Evolutionary conservation across 345 rosid genomes (phyloP).

Genomic region (Durio zibethinus): DNA sequence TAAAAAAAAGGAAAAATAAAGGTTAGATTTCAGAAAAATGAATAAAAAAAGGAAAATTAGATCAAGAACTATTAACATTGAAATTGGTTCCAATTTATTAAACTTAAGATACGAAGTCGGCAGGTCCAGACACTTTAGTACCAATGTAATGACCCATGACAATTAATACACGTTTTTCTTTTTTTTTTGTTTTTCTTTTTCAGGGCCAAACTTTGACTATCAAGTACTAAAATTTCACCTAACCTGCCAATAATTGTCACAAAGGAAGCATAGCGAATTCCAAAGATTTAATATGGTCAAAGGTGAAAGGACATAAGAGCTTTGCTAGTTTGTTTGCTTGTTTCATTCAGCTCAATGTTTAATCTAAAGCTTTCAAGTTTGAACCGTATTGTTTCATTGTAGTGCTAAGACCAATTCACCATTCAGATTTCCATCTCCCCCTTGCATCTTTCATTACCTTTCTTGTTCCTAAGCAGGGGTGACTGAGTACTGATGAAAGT

Average conservation of each 20-base stretch:
- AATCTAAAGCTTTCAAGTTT: not conserved
- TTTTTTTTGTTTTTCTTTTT: not conserved
- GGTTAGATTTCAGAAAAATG: too few species aligned
- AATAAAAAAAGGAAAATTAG: too few species aligned
- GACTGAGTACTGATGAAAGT: not conserved
- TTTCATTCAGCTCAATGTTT: not conserved
- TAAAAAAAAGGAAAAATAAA: too few species aligned
- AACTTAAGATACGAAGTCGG: not conserved
- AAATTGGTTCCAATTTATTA: not conserved
- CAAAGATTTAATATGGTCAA: not conserved
- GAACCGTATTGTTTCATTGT: not conserved
- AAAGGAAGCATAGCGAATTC: not conserved
- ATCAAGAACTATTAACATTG: not conserved
- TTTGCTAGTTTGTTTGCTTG: not conserved
- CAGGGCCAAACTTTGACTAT: not conserved
- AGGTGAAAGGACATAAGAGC: not conserved
- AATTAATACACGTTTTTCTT: not conserved
- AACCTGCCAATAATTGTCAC: not conserved
- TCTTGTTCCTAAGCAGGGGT: not conserved
- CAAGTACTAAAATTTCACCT: not conserved
- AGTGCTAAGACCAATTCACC: not conserved
- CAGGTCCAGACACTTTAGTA: not conserved
- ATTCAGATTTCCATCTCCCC: not conserved
- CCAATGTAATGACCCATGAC: not conserved
- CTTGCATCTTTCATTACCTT: not conserved